Base-by-base conservation (phyloP, 2,329 filamentous ascomycete species). In the Pseudocercospora crystallina region DNA sequence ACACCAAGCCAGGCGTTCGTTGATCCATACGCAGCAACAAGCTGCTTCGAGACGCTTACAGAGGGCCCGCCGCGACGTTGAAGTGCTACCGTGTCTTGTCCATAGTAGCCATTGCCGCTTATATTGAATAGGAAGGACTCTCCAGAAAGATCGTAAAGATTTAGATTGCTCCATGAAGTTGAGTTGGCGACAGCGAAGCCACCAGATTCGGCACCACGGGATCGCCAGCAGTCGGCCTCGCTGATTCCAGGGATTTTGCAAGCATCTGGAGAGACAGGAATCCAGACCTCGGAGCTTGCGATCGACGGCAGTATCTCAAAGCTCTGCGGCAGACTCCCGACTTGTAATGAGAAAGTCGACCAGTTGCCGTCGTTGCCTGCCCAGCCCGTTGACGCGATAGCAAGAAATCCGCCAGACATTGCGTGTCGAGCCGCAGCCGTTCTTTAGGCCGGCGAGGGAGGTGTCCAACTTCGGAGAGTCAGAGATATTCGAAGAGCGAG, bases 101-200 rank as follows among this genome's bases (percentile, higher is more conserved):
- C 49, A 31, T 52, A 49, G 5, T 48, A 29, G 7, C 49, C 49
- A 31, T 52, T 52, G 38, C 40, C 45, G 29, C 34, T 38, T 8
- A 39, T 42, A 13, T 45, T 45, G 15, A 47, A 54, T 11, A 48
- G 35, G 34, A 37, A 33, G 5, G 44, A 29, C 30, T 52, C 37
- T 37, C 44, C 35, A 13, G 49, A 35, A 2, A 54, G 33, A 1
- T 34, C 37, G 13, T 54, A 54, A 14, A 54, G 47, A 9, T 42
- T 42, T 17, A 52, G 39, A n/a, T 30, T 37, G 10, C 43, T 14
- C 49, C 49, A 52, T 7, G 36, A 39, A 8, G 51, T 60, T 15
- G 66, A 70, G 10, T 61, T 53, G 45, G 69, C 68, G 11, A 57
- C 61, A 9, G 55, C 17, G 26, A 66, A 66, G 11, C 66, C 66